Conservation (phyloP, 2,329 filamentous ascomycete species). For the Sphaerostilbella broomeana region DNA sequence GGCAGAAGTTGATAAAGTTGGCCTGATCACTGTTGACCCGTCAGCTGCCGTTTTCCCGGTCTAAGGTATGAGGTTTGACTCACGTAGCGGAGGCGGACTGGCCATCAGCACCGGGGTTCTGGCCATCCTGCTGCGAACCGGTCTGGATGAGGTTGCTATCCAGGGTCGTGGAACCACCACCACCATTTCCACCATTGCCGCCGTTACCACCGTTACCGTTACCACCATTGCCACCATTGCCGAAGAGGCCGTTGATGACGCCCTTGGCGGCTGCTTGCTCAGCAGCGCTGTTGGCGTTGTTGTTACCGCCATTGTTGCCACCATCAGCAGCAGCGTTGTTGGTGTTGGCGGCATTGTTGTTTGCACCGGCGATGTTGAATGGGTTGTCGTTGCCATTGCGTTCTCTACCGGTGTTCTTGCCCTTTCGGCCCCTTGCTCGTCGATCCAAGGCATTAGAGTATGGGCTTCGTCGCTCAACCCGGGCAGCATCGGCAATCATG, state of each 20-base stretch:
- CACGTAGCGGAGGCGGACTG: slow-evolving; percentile 49
- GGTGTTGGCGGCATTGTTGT: slow-evolving; percentile 20
- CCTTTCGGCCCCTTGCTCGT: slow-evolving; percentile 24
- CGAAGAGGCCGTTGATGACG: slow-evolving; percentile 15
- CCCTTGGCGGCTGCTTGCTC: too few relatives aligned
- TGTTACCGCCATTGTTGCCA: slow-evolving; percentile 18
- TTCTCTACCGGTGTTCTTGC: slow-evolving; percentile 15
- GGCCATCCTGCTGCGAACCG: slow-evolving; percentile 43
- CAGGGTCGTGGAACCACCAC: slow-evolving; percentile 30
- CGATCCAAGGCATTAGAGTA: slow-evolving; percentile 32
- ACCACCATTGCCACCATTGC: slow-evolving; percentile 22
- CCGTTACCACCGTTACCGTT: slow-evolving; percentile 17
- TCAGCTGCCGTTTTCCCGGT: slow-evolving; percentile 39
- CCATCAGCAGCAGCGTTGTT: too few relatives aligned
- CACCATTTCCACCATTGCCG: slow-evolving; percentile 20
- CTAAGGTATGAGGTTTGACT: slow-evolving; percentile 37
- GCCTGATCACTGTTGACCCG: slow-evolving; percentile 40
- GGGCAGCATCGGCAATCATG: slow-evolving; percentile 39
- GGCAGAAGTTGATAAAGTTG: slow-evolving; percentile 61
- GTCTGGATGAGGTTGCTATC: slow-evolving; percentile 40
- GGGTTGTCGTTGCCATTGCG: slow-evolving; percentile 20
- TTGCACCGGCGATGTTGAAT: slow-evolving; percentile 20
- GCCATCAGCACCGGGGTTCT: slow-evolving; percentile 37
- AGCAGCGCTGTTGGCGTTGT: too few relatives aligned
- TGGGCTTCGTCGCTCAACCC: slow-evolving; percentile 32